phyloP scores from a whole-genome alignment of 1,284 basidiomycete species.

The Sanghuangporus weigelae region DNA sequence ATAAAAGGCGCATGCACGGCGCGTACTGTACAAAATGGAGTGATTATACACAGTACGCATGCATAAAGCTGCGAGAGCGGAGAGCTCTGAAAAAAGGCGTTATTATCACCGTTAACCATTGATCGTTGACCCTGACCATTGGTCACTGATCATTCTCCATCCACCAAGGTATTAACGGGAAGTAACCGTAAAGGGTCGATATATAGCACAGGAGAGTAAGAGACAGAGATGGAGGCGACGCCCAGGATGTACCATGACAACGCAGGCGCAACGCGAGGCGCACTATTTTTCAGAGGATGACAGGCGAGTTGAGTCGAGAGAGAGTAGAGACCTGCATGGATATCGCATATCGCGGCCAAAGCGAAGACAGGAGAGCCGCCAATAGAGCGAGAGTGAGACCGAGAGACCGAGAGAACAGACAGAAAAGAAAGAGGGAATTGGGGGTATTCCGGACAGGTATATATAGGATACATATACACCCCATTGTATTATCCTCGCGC shows the following conservation, averaged over 20 bases:
- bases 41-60: conserved; percentile 16
- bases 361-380: neutral
- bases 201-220: conserved; percentile 19
- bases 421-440: conserved; percentile 21
- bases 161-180: conserved; percentile 23
- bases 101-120: neutral
- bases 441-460: conserved; percentile 31
- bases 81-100: conserved; percentile 26
- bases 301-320: neutral
- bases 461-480: neutral
- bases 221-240: neutral
- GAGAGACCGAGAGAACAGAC: conserved; percentile 15
- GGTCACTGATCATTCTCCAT: conserved; percentile 34
- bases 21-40: conserved; percentile 8
- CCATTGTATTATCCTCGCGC: neutral
- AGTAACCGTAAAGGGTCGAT: conserved; percentile 18
- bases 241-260: neutral
- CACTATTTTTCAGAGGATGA: neutral
- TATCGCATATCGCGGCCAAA: neutral
- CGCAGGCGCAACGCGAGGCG: neutral
- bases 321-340: neutral
- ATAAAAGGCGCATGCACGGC: conserved; percentile 18
- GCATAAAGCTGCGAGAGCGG: conserved; percentile 15
- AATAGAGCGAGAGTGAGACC: neutral
- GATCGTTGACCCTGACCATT: neutral